Evolutionary conservation across 768 basidiomycete species (phyloP), one percentile per base, ranked within the genome.

Genomic region (Leucocoprinus birnbaumii): DNA sequence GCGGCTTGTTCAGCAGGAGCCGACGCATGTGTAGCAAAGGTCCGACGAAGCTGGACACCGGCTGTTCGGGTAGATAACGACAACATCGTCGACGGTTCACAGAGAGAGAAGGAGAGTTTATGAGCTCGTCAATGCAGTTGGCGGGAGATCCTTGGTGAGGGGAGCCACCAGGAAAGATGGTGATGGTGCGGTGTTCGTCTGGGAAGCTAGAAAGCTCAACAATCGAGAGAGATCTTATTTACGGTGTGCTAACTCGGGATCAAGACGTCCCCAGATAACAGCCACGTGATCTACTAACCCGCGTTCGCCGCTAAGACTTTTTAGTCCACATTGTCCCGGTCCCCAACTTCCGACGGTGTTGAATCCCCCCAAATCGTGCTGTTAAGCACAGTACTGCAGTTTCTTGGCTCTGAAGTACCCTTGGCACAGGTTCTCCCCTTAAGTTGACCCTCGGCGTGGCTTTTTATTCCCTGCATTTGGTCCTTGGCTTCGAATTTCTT

Each of bases 1-100:
- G 66, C 51, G n/a, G 54, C 51, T 31, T 62, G 51, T 42, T 69
- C 44, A 44, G 64, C 34, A 34, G 67, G 59, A 35, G 66, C 55
- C 2, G 75, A 62, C 19, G 82, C 79, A 66, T 85, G 83, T 2
- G 86, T 90, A 19, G 89, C 86, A 35, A 90, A 77, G 21, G 80
- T 63, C 34, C 88, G 77, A 43, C 61, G 68, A 51, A 78, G 59
- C 24, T 63, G 66, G 27, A 43, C 21, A n/a, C 54, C 26, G 21
- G 65, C 63, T 31, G 62, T 64, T 55, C 67, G 65, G 41, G 61
- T 41, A 55, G 66, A 55, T 11, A 68, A 22, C 26, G 67, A 58
- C 25, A 52, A 41, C 58, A 61, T 59, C 11, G 18, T 35, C 9
- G 43, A 31, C 31, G 11, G 31, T 5, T 5, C 11, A 31, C 31